phyloP scores from a whole-genome alignment of 2,329 filamentous ascomycete species.

The Arachnomyces sp. region DNA sequence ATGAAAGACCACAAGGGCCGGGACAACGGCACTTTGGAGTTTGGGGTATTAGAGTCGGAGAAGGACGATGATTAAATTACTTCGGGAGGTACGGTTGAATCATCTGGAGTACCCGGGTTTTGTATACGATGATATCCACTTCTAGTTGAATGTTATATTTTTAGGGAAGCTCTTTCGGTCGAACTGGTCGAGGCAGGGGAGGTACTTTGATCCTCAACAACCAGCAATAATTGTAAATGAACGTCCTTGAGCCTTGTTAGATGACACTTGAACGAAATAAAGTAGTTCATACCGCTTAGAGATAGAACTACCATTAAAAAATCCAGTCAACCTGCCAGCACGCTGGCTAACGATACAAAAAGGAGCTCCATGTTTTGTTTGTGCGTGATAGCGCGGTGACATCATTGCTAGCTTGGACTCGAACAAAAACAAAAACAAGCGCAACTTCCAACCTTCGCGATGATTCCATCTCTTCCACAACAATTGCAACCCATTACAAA shows the following conservation, averaged over 20 bases:
- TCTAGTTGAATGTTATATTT: neutral
- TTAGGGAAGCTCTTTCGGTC: slow-evolving; percentile 6
- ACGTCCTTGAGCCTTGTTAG: too few relatives aligned
- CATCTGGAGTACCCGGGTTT: too few relatives aligned
- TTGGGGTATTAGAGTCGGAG: slow-evolving; percentile 35
- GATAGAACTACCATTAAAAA: too few relatives aligned
- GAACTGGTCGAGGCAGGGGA: neutral
- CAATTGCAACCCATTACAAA: too few relatives aligned
- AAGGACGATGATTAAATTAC: slow-evolving; percentile 19
- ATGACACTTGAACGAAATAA: too few relatives aligned
- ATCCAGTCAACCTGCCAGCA: too few relatives aligned
- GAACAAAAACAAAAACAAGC: slow-evolving; percentile 9
- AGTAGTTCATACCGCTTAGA: too few relatives aligned
- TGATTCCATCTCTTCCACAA: slow-evolving; percentile 4
- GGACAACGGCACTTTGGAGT: slow-evolving; percentile 41
- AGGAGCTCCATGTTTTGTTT: too few relatives aligned
- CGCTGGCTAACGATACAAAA: too few relatives aligned
- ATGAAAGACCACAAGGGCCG: slow-evolving; percentile 41
- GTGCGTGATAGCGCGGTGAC: slow-evolving; percentile 21
- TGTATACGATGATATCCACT: neutral
- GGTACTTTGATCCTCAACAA: too few relatives aligned
- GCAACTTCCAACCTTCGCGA: slow-evolving; percentile 7
- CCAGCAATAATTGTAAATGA: too few relatives aligned
- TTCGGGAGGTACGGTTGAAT: slow-evolving; percentile 1
- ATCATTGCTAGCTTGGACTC: slow-evolving; percentile 30